These are phyloP conservation scores for Rhipidocladum racemiflorum DNA, from an alignment of 176 grass and related monocot species.

Conservation along the genomic window DNA sequence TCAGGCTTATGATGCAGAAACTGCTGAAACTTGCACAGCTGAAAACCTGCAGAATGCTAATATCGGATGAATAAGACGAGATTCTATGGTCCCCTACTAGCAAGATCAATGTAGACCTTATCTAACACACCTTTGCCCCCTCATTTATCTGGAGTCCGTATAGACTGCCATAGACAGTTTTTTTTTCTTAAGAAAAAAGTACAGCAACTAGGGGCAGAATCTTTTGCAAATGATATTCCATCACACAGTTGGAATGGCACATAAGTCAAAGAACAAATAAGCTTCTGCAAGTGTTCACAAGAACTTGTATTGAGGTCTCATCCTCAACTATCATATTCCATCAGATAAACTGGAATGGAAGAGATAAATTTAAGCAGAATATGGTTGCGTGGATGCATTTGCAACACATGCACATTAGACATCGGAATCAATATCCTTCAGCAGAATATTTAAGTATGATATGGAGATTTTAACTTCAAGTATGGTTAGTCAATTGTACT, in stretches of 20 bases:
- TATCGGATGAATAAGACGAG: no score
- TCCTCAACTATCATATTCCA: constrained; percentile 14
- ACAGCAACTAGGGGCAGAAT: constrained; percentile 14
- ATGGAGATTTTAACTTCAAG: constrained; percentile 13
- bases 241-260: constrained; percentile 17
- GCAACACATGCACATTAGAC: constrained; percentile 13
- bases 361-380: constrained; percentile 27
- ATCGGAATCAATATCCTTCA: not conserved
- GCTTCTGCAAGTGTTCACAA: constrained; percentile 1
- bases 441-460: constrained; percentile 8
- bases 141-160: constrained; percentile 30
- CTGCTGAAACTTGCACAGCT: constrained; percentile 1
- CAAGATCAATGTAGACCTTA: constrained; percentile 33
- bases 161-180: not conserved
- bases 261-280: constrained; percentile 23
- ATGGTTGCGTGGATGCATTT: constrained; percentile 4
- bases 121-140: constrained; percentile 16
- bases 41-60: constrained; percentile 14
- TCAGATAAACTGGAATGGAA: constrained; percentile 6
- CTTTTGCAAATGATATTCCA: constrained; percentile 11
- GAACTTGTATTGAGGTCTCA: constrained; percentile 3
- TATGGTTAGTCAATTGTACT: not conserved
- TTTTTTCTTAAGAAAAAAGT: not conserved
- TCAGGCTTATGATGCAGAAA: constrained; percentile 24
- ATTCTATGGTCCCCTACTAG: constrained; percentile 17